These are phyloP conservation scores for Gossypioides kirkii DNA, from an alignment of 345 rosid genomes.

Conservation along the genomic window DNA sequence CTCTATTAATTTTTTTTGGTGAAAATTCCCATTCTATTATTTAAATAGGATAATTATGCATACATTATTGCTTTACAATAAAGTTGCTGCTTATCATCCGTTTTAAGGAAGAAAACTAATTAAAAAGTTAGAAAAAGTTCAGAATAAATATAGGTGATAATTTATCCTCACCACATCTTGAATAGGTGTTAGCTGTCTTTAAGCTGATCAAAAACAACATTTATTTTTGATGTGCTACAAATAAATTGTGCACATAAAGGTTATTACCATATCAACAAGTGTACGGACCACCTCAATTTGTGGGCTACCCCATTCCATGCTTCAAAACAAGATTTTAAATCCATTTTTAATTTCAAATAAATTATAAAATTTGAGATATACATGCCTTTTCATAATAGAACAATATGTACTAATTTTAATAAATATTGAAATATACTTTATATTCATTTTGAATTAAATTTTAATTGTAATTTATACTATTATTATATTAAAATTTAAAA, in stretches of 20 bases:
- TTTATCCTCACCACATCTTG: neutral
- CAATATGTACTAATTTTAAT: neutral
- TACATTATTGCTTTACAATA: neutral
- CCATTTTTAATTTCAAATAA: neutral
- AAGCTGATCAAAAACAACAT: neutral
- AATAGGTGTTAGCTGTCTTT: neutral
- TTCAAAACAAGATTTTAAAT: neutral
- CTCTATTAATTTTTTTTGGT: too few relatives aligned
- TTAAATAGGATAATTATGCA: neutral
- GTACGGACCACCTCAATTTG: neutral
- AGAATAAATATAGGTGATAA: neutral
- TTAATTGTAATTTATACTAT: too few relatives aligned
- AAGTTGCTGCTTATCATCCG: neutral
- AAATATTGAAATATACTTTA: too few relatives aligned
- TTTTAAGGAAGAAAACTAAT: neutral
- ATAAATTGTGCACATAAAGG: neutral
- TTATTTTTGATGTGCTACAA: conserved; percentile 1
- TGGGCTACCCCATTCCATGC: neutral
- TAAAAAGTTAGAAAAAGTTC: neutral
- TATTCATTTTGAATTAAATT: too few relatives aligned
- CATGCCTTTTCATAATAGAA: neutral
- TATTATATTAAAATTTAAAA: too few relatives aligned
- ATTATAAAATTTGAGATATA: neutral
- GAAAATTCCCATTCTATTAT: neutral
- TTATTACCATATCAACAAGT: neutral